Base-by-base conservation (phyloP, 2,329 filamentous ascomycete species). In the Bipolaris oryzae region DNA sequence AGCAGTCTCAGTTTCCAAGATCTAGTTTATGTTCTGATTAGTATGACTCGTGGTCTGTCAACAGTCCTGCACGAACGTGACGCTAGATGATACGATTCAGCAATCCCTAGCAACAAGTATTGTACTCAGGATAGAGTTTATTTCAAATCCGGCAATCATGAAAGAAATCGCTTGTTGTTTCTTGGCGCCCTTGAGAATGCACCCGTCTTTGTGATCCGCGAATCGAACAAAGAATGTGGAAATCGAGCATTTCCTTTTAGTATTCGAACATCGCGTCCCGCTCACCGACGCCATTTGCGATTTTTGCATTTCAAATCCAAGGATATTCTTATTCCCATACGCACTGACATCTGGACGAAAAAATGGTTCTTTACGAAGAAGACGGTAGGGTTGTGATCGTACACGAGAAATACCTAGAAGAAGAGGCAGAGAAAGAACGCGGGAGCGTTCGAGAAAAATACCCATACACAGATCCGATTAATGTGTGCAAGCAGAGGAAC, bases 341-440 rank as follows among this genome's bases (percentile, higher is more conserved):
- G 43, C 34, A 47, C 4, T 1, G 4, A 48, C 10, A 48, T 1
- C 25, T 11, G 0, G 9, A 31, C 18, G 11, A 41, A 10, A 45
- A 18, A 5, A 64, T 66, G 62, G 62, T 66, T 1, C 51, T 61
- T 7, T 61, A 64, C 43, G 42, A 60, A 4, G 34, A 38, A 7
- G 45, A 56, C 15, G 61, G 58, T 16, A 51, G 44, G 33, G 60
- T 61, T 6, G 53, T 61, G 16, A 35, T 47, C 1, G 50, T 15
- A 18, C 61, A 67, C 20, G 64, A 67, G 31, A 13, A 47, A 6
- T 52, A 60, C 18, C 42, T 67, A 16, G 61, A 63, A 28, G 7
- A 45, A 15, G 3, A 56, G n/a, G 63, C 60, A 25, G 15, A 2
- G 2, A 47, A 20, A n/a, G 2, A 13, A 11, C 48, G 50, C 1